These are phyloP conservation scores for Apiosordaria backusii DNA, from an alignment of 495 filamentous ascomycete species.

Conservation along the genomic window DNA sequence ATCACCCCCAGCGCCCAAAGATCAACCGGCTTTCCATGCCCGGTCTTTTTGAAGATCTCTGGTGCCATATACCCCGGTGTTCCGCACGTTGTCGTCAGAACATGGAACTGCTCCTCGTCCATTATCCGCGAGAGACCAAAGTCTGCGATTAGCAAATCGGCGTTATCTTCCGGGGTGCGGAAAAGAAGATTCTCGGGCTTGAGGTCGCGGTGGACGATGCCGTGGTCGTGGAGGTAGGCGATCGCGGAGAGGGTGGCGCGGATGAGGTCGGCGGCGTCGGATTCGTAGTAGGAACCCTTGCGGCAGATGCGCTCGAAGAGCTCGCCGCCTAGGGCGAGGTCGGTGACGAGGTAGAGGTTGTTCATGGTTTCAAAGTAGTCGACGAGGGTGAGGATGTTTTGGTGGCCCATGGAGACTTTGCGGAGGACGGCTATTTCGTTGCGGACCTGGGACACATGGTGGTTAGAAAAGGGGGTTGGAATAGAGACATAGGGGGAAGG, in stretches of 20 bases:
- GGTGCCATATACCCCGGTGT: slow-evolving; percentile 98
- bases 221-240: slow-evolving; percentile 96
- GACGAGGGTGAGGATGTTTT: slow-evolving; percentile 94
- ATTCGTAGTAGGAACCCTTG: slow-evolving; percentile 97
- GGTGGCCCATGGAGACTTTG: slow-evolving; percentile 93
- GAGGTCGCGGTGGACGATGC: slow-evolving; percentile 87
- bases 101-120: slow-evolving; percentile 99
- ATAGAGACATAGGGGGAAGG: not conserved
- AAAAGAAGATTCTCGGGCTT: slow-evolving; percentile 78
- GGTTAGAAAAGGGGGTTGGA: not conserved
- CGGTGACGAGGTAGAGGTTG: slow-evolving; percentile 96
- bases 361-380: slow-evolving; percentile 99
- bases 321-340: slow-evolving; percentile 93
- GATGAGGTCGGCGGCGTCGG: slow-evolving; percentile 91
- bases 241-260: slow-evolving; percentile 94
- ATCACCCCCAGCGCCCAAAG: slow-evolving; percentile 97
- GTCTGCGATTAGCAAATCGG: slow-evolving; percentile 91
- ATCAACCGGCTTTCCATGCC: slow-evolving; percentile 87
- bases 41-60: slow-evolving; percentile 84
- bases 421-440: slow-evolving; percentile 98
- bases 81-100: slow-evolving; percentile 94
- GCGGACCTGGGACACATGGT: slow-evolving; percentile 59
- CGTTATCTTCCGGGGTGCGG: slow-evolving; percentile 76
- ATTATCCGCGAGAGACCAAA: slow-evolving; percentile 94
- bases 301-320: slow-evolving; percentile 98